Conservation (phyloP, 2,329 filamentous ascomycete species). For the Akanthomyces muscarius region DNA sequence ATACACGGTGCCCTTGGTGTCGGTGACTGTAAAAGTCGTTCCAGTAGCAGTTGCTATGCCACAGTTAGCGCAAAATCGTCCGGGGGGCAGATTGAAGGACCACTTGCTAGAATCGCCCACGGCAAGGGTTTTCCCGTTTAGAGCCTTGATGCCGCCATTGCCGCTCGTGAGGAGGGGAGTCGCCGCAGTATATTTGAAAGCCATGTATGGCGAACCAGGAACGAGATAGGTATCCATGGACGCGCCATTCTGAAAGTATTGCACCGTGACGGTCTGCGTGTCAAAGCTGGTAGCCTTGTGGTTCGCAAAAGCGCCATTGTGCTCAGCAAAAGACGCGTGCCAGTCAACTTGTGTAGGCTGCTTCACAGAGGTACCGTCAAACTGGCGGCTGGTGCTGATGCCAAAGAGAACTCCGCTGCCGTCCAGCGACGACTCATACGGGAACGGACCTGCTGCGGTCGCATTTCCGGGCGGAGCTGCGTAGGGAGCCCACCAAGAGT, state of each 20-base stretch:
- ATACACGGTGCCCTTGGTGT: constrained; percentile 22
- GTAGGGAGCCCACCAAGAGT: constrained; percentile 25
- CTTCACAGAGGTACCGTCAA: constrained; percentile 25
- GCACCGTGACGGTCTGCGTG: constrained; percentile 23
- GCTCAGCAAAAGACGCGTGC: constrained; percentile 24
- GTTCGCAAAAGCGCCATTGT: constrained; percentile 23
- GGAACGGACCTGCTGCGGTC: constrained; percentile 24
- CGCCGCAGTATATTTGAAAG: constrained; percentile 22
- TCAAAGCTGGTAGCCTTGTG: constrained; percentile 25
- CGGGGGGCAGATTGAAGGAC: not conserved
- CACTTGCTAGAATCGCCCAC: constrained; percentile 21
- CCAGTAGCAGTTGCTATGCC: constrained; percentile 20
- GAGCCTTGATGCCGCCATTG: constrained; percentile 22
- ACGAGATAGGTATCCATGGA: constrained; percentile 22
- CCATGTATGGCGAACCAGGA: constrained; percentile 24
- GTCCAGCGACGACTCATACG: constrained; percentile 23
- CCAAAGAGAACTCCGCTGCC: constrained; percentile 23
- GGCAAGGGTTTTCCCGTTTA: constrained; percentile 22
- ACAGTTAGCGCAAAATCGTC: not conserved
- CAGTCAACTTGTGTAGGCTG: constrained; percentile 24
- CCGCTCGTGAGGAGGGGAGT: constrained; percentile 21
- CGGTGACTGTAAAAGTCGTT: constrained; percentile 23
- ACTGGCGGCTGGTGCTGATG: constrained; percentile 23
- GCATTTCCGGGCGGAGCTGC: constrained; percentile 22
- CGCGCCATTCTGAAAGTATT: constrained; percentile 23